Evolutionary conservation across 2,329 filamentous ascomycete species (phyloP).

Genomic region (Arthrocladium fulminans): DNA sequence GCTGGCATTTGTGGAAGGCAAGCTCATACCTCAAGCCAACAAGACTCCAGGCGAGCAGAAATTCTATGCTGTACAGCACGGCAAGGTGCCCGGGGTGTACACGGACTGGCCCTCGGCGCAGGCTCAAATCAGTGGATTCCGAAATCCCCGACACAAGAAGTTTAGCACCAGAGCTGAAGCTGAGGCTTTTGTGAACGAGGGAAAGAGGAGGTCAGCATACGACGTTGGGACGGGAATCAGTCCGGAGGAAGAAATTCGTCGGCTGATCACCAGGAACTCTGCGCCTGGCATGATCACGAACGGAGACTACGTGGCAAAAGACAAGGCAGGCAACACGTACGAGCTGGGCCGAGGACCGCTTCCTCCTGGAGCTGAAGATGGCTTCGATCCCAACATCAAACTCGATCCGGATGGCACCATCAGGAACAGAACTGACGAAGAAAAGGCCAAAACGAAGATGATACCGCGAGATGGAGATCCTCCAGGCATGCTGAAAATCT

Average conservation of each 20-base stretch:
- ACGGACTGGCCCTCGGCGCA: slow-evolving; percentile 61
- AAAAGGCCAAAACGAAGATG: slow-evolving; percentile 41
- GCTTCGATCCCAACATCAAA: slow-evolving; percentile 51
- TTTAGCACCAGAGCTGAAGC: slow-evolving; percentile 64
- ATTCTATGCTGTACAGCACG: slow-evolving; percentile 53
- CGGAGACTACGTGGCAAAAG: slow-evolving; percentile 30
- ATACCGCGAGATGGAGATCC: slow-evolving; percentile 31
- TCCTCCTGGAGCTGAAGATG: slow-evolving; percentile 49
- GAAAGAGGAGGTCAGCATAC: slow-evolving; percentile 20
- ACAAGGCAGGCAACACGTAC: slow-evolving; percentile 36
- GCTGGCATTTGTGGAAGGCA: slow-evolving; percentile 63
- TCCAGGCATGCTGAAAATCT: slow-evolving; percentile 49
- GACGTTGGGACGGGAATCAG: slow-evolving; percentile 10
- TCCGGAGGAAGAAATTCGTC: slow-evolving; percentile 21
- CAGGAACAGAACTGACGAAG: slow-evolving; percentile 46
- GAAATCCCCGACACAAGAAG: slow-evolving; percentile 59
- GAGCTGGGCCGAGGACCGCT: slow-evolving; percentile 49
- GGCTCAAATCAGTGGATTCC: slow-evolving; percentile 64
- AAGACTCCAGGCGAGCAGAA: slow-evolving; percentile 30
- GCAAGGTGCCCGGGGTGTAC: slow-evolving; percentile 53
- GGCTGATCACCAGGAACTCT: slow-evolving; percentile 22
- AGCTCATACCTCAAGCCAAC: slow-evolving; percentile 34
- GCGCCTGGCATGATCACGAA: slow-evolving; percentile 31
- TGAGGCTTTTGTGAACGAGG: slow-evolving; percentile 59
- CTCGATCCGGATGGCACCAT: slow-evolving; percentile 48